A percentile compares a stretch with the other conserved stretches of the same genome.
Evolutionary conservation across 768 basidiomycete genomes (phyloP).

Genomic region (Rhizopogon vinicolor): DNA sequence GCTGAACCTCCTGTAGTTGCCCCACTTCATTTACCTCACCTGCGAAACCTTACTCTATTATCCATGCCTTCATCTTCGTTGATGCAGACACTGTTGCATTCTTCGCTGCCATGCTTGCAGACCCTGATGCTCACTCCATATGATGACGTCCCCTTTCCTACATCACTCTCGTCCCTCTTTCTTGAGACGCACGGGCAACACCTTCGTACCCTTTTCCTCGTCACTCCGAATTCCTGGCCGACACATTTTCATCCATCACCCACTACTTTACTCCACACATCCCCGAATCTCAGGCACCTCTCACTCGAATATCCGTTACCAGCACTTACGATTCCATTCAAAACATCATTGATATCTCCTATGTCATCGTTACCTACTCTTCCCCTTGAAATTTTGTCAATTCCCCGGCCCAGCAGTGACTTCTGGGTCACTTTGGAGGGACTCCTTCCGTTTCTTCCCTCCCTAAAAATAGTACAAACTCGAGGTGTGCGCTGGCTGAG

Average conservation of each 20-base stretch:
- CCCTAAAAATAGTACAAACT: constrained; percentile 50
- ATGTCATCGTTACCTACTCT: constrained; percentile 24
- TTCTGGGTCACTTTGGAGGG: constrained; percentile 54
- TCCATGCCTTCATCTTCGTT: constrained; percentile 66
- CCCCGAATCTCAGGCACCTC: constrained; percentile 59
- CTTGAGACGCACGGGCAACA: constrained; percentile 53
- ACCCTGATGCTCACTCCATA: constrained; percentile 73
- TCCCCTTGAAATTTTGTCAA: constrained; percentile 60
- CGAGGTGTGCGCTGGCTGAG: constrained; percentile 73
- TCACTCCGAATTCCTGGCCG: constrained; percentile 69
- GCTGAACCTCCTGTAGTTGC: constrained; percentile 26
- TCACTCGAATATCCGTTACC: constrained; percentile 73
- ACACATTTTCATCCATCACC: constrained; percentile 55
- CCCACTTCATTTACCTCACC: constrained; percentile 46
- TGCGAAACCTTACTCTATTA: constrained; percentile 57
- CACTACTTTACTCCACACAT: constrained; percentile 38
- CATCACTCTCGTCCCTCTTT: constrained; percentile 53
- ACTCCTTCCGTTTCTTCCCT: constrained; percentile 52
- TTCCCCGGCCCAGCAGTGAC: constrained; percentile 65
- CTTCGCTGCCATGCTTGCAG: constrained; percentile 56
- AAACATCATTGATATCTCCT: constrained; percentile 1
- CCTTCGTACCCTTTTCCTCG: constrained; percentile 60
- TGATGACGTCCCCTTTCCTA: constrained; percentile 58
- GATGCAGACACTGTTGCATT: constrained; percentile 51
- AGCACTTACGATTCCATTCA: constrained; percentile 29